Evolutionary conservation across 768 basidiomycete genomes (phyloP), one percentile per base, ranked within the genome.

Genomic region (Neoboletus magnificus): DNA sequence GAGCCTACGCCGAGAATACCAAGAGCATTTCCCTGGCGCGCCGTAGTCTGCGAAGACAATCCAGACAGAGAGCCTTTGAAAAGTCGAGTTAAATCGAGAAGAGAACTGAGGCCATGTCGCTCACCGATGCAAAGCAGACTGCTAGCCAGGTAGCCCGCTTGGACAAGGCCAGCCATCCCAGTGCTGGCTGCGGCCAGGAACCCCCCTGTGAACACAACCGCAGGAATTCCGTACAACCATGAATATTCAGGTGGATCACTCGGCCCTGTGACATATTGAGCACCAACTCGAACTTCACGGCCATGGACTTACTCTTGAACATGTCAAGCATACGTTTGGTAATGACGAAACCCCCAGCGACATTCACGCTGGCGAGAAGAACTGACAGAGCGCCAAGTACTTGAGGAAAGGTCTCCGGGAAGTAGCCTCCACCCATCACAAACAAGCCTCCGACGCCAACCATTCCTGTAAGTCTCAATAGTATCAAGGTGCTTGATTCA

Each of bases 241-340:
- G 86, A 82, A 71, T 93, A 93, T 66, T 94, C 92, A 5, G 92
- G 90, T 10, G 92, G 92, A 71, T 94, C 92, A 48, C 83, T 85
- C 15, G 85, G 84, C 33, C 88, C 87, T 89, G 61, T 29, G 54
- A 10, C 53, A 33, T 47, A 44, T n/a, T 61, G 52, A 56, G 55
- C 29, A 35, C 18, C 3, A 53, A 18, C 32, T 27, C 32, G 39
- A 18, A 50, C 20, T 30, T 30, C 29, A 12, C 32, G 20, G 4
- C 20, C 18, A 50, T 41, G 13, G 10, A 58, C 79, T 58, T 69
- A 88, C 92, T 85, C 73, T 89, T 90, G 72, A 94, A 94, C 87
- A 94, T 91, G 65, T 93, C 90, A 57, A 94, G 75, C 92, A 94
- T 94, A 41, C 91, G 85, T 71, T 92, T 92, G 23, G 91, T 93